Evolutionary conservation across 441 rosid species (phyloP).

Genomic region (Pelargonium fulgidum): DNA sequence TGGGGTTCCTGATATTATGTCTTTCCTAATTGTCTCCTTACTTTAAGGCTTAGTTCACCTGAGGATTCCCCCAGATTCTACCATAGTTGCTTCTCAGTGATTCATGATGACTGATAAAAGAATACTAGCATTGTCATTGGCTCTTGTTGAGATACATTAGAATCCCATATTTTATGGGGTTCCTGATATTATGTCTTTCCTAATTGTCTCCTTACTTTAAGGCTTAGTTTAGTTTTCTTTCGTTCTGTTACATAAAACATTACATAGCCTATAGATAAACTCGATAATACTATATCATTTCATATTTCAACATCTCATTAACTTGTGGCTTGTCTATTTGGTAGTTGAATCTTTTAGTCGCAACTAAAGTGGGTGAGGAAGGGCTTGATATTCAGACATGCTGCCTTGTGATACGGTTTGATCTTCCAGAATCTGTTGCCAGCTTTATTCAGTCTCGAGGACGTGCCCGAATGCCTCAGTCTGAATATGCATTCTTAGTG

Average conservation of each 20-base stretch:
- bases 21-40: no score
- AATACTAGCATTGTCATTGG: neutral
- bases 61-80: neutral
- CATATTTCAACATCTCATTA: neutral
- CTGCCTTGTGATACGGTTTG: constrained; percentile 95
- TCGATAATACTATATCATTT: no score
- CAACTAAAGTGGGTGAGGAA: constrained; percentile 98
- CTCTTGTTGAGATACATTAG: no score
- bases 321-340: constrained; percentile 21
- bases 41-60: neutral
- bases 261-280: no score
- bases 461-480: constrained; percentile 96
- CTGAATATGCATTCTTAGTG: constrained; percentile 94
- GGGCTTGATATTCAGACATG: constrained; percentile 98
- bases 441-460: constrained; percentile 99
- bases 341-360: constrained; percentile 93
- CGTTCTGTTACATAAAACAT: no score
- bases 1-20: no score
- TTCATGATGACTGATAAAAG: neutral
- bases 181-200: no score
- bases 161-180: no score
- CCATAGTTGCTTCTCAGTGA: neutral
- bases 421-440: constrained; percentile 92
- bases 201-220: no score
- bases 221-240: no score